phyloP scores from a whole-genome alignment of 2,329 filamentous ascomycete genomes.

The Xylariaceae sp. region DNA sequence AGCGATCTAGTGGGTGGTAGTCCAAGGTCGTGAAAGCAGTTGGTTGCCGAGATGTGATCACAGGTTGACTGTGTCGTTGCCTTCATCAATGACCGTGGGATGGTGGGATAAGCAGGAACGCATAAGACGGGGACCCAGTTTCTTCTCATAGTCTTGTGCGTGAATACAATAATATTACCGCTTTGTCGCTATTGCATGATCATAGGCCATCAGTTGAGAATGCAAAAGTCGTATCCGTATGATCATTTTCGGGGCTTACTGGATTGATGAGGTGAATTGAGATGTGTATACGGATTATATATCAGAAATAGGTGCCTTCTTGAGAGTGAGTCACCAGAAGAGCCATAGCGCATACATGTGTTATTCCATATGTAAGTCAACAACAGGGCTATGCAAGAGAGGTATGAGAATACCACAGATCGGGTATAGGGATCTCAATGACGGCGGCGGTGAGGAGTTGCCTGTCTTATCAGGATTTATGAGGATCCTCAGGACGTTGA shows the following conservation, averaged over 20 bases:
- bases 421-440: not conserved
- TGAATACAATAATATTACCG: conserved; percentile 11
- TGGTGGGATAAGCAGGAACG: not conserved
- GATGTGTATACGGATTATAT: conserved; percentile 9
- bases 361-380: too few relatives aligned
- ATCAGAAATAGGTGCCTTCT: conserved; percentile 9
- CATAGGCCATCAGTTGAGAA: conserved; percentile 26
- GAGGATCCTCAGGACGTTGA: conserved; percentile 3
- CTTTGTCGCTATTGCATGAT: conserved; percentile 28
- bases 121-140: not conserved
- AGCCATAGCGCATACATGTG: conserved; percentile 8
- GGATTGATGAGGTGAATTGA: not conserved
- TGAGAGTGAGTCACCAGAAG: not conserved
- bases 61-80: not conserved
- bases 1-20: not conserved
- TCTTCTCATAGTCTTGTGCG: conserved; percentile 18
- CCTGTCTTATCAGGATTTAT: not conserved
- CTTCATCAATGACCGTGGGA: not conserved
- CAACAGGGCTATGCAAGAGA: not conserved
- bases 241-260: conserved; percentile 37
- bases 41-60: not conserved
- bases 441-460: not conserved
- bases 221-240: conserved; percentile 33
- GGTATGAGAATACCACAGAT: too few relatives aligned
- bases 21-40: not conserved